Percentiles rank a stretch among this genome's conserved stretches.
Conservation (phyloP, 1,284 basidiomycete genomes). For the Phaffia rhodozyma region DNA sequence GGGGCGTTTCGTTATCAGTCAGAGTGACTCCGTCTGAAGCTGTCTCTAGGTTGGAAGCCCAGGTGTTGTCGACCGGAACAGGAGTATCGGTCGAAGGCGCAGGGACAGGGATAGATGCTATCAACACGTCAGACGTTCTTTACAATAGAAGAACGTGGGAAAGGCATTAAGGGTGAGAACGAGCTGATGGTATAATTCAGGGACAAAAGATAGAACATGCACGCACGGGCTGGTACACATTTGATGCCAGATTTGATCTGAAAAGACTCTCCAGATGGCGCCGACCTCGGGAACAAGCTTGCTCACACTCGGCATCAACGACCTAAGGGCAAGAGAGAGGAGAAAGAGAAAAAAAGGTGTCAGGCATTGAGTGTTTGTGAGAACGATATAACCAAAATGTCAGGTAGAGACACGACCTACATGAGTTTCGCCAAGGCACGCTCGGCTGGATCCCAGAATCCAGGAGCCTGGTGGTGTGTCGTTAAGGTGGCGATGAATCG, state of each 20-base stretch:
- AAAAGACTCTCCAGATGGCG: conserved; percentile 6
- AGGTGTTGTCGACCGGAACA: neutral
- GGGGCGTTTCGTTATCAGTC: no score
- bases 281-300: conserved; percentile 14
- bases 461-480: conserved; percentile 1
- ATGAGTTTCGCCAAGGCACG: conserved; percentile 10
- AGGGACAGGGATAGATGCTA: conserved; percentile 4
- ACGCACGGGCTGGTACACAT: conserved; percentile 1
- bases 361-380: neutral
- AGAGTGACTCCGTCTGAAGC: neutral
- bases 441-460: conserved; percentile 15
- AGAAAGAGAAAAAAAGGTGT: no score
- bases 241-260: conserved; percentile 3
- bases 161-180: no score
- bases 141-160: no score
- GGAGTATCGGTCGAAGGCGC: neutral
- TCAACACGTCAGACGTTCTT: conserved; percentile 8
- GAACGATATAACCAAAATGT: neutral
- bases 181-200: no score
- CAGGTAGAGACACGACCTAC: conserved; percentile 2
- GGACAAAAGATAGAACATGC: no score
- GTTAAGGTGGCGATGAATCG: conserved; percentile 7
- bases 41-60: neutral
- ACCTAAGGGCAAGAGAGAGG: no score
- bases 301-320: neutral